Evolutionary conservation across 345 rosid species (phyloP).

Genomic region (Ailanthus altissimus): DNA sequence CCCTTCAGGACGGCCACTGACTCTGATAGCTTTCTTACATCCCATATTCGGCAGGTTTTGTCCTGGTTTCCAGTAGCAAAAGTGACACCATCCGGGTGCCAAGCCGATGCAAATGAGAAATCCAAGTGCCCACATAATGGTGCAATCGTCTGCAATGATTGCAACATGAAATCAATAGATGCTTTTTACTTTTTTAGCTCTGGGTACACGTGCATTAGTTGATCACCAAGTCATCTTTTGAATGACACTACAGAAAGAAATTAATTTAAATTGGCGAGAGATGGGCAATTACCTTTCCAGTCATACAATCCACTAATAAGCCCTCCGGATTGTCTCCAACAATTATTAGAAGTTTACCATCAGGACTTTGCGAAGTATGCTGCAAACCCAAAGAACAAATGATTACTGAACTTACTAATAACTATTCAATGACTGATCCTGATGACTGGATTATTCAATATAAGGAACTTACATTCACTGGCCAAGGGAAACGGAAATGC

Average conservation of each 20-base stretch:
- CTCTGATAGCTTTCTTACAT: slow-evolving; percentile 53
- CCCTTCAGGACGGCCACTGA: slow-evolving; percentile 68
- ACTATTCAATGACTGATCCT: background rate
- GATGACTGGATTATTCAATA: background rate
- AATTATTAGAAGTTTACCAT: slow-evolving; percentile 63
- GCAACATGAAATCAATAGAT: slow-evolving; percentile 7
- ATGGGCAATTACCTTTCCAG: slow-evolving; percentile 52
- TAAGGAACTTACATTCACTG: slow-evolving; percentile 62
- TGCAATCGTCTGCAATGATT: slow-evolving; percentile 41
- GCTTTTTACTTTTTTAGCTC: background rate
- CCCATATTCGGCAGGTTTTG: slow-evolving; percentile 80
- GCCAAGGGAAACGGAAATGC: slow-evolving; percentile 67
- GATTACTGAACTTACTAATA: background rate
- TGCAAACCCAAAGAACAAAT: slow-evolving; percentile 27
- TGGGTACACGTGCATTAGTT: background rate
- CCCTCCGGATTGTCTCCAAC: slow-evolving; percentile 80
- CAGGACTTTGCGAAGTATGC: slow-evolving; percentile 78
- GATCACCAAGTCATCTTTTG: background rate
- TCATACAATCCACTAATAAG: slow-evolving; percentile 57
- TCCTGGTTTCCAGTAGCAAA: slow-evolving; percentile 88
- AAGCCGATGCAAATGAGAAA: slow-evolving; percentile 80
- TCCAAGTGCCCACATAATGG: slow-evolving; percentile 65
- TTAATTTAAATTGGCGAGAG: background rate
- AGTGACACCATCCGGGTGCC: slow-evolving; percentile 76
- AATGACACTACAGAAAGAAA: background rate